Conservation (phyloP, 1,284 basidiomycete genomes). For the Sanguinoderma infundibulare region DNA sequence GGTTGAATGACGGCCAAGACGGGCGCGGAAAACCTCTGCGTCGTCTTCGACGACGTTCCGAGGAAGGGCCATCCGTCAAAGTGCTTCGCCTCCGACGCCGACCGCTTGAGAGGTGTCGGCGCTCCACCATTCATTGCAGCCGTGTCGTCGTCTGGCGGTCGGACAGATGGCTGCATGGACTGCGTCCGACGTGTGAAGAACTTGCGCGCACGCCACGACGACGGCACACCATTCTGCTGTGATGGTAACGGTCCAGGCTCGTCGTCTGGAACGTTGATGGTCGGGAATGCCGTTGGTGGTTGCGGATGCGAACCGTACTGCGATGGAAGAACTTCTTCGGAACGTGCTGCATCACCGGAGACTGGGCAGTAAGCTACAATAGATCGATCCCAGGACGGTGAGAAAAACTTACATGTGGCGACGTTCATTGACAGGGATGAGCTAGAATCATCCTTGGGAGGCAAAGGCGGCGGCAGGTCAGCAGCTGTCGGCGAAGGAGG, state of each 20-base stretch:
- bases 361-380: background rate
- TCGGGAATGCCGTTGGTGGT: conserved; percentile 17
- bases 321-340: conserved; percentile 9
- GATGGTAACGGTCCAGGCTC: conserved; percentile 9
- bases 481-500: conserved; percentile 22
- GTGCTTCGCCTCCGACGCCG: conserved; percentile 26
- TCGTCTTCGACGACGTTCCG: conserved; percentile 12
- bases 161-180: conserved; percentile 30
- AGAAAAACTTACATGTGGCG: conserved; percentile 7
- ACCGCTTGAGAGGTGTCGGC: conserved; percentile 18
- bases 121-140: conserved; percentile 2
- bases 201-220: conserved; percentile 18
- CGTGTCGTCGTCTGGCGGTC: conserved; percentile 20
- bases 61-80: conserved; percentile 34
- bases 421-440: conserved; percentile 1
- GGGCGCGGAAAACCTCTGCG: conserved; percentile 25
- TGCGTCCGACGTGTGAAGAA: conserved; percentile 29
- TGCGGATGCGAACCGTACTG: background rate
- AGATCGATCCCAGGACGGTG: too few relatives aligned
- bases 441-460: conserved; percentile 12
- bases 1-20: conserved; percentile 20
- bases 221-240: conserved; percentile 17
- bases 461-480: conserved; percentile 18
- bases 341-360: conserved; percentile 5
- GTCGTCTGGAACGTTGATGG: conserved; percentile 30